Evolutionary conservation across 768 basidiomycete species (phyloP).

Genomic region (Polyporus arcularius): DNA sequence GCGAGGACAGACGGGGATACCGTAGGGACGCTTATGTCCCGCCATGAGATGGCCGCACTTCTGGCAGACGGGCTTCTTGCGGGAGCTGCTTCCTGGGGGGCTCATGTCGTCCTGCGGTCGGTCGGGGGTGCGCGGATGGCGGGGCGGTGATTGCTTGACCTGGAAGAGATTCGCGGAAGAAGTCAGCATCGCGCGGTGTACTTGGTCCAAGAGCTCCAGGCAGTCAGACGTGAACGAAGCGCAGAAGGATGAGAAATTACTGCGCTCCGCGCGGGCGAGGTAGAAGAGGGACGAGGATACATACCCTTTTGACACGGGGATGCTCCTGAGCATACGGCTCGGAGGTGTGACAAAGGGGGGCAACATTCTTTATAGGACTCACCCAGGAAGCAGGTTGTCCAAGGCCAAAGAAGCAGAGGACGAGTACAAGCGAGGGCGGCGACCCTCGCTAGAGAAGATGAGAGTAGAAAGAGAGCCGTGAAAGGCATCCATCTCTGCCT

Average conservation of each 20-base stretch:
- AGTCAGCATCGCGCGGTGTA: neutral
- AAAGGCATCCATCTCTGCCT: neutral
- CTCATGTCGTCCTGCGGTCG: slow-evolving; percentile 8
- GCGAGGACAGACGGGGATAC: slow-evolving; percentile 34
- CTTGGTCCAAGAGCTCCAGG: neutral
- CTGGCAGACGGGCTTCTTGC: slow-evolving; percentile 38
- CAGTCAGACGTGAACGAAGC: neutral
- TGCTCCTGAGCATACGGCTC: slow-evolving; percentile 14
- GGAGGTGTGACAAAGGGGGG: slow-evolving; percentile 2
- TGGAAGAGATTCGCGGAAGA: slow-evolving; percentile 2
- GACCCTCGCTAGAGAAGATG: neutral
- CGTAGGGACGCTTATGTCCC: slow-evolving; percentile 39
- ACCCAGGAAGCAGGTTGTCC: neutral
- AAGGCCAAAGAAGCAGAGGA: neutral
- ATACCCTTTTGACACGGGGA: slow-evolving; percentile 17
- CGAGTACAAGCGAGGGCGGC: neutral
- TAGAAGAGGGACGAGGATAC: neutral
- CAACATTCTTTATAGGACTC: slow-evolving; percentile 13
- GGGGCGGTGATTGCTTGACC: neutral
- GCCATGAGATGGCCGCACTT: slow-evolving; percentile 39
- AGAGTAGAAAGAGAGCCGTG: neutral
- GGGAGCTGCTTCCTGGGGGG: neutral
- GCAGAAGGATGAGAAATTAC: neutral
- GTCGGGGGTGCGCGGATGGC: neutral
- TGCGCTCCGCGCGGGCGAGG: neutral